Conservation (phyloP, 169 alveolate species). For the Eimeria brunetti region DNA sequence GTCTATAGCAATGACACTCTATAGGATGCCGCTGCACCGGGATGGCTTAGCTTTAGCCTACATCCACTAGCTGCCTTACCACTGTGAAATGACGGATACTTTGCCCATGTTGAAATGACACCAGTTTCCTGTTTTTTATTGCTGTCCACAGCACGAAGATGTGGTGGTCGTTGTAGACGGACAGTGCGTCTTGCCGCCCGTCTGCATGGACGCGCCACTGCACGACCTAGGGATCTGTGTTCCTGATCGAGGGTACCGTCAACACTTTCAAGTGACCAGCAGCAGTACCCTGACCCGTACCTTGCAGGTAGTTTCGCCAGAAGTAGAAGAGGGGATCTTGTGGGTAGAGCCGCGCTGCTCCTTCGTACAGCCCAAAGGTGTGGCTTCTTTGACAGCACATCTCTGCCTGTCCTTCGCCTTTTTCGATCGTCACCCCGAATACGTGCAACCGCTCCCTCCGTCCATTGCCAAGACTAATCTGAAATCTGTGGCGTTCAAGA, state of each 20-base stretch:
- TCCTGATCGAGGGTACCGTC: constrained; percentile 48
- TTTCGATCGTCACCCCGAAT: constrained; percentile 71
- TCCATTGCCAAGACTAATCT: constrained; percentile 48
- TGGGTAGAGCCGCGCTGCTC: constrained; percentile 75
- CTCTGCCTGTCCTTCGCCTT: constrained; percentile 56
- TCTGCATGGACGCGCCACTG: constrained; percentile 61
- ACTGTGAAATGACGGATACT: background rate
- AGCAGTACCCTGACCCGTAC: constrained; percentile 44
- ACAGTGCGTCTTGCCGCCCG: constrained; percentile 71
- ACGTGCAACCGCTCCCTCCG: constrained; percentile 56
- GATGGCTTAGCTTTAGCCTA: background rate
- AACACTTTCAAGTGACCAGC: constrained; percentile 41
- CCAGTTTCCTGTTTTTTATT: background rate
- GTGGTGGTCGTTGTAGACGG: constrained; percentile 71
- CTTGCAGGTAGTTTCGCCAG: constrained; percentile 68
- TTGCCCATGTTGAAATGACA: background rate
- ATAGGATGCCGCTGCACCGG: background rate
- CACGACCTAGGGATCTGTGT: constrained; percentile 74
- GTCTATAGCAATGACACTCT: background rate
- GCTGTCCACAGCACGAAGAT: constrained; percentile 52
- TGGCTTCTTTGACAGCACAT: constrained; percentile 42
- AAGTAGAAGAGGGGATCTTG: constrained; percentile 58
- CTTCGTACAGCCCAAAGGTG: constrained; percentile 53
- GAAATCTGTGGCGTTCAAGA: constrained; percentile 58
- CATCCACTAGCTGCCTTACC: background rate